phyloP scores from a whole-genome alignment of 169 alveolate genomes.

The Plasmodium vivax region DNA sequence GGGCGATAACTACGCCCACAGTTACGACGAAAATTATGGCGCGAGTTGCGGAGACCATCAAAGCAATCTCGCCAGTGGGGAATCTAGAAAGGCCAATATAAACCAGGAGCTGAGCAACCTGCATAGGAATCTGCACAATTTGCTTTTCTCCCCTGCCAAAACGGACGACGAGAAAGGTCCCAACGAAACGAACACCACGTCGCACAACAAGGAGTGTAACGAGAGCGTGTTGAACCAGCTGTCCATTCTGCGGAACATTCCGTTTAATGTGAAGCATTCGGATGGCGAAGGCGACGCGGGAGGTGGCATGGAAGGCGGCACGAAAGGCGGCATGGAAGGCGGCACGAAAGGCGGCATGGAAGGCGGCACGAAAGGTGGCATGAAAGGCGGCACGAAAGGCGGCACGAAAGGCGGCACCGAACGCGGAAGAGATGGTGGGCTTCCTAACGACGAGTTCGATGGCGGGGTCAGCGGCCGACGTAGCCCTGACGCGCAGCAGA shows the following conservation, averaged over 20 bases:
- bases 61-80: background rate
- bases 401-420: background rate
- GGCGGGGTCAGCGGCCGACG: background rate
- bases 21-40: background rate
- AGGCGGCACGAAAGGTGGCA: background rate
- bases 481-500: background rate
- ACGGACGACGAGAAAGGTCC: background rate
- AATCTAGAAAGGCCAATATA: background rate
- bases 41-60: background rate
- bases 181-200: background rate
- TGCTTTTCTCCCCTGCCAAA: slow-evolving; percentile 25
- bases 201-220: background rate
- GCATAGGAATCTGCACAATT: slow-evolving; percentile 48
- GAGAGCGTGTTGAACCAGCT: slow-evolving; percentile 22
- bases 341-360: background rate
- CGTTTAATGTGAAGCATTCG: slow-evolving; percentile 14
- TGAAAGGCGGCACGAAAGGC: background rate
- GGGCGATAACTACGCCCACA: background rate
- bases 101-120: slow-evolving; percentile 11
- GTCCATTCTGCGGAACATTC: slow-evolving; percentile 32
- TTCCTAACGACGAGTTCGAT: background rate
- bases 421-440: background rate
- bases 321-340: background rate
- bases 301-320: background rate
- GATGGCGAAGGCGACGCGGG: background rate